Percentiles rank a stretch among this genome's conserved stretches.
Conservation (phyloP, 192 early-diverging fungal species). For the Umbelopsis ramanniana region DNA sequence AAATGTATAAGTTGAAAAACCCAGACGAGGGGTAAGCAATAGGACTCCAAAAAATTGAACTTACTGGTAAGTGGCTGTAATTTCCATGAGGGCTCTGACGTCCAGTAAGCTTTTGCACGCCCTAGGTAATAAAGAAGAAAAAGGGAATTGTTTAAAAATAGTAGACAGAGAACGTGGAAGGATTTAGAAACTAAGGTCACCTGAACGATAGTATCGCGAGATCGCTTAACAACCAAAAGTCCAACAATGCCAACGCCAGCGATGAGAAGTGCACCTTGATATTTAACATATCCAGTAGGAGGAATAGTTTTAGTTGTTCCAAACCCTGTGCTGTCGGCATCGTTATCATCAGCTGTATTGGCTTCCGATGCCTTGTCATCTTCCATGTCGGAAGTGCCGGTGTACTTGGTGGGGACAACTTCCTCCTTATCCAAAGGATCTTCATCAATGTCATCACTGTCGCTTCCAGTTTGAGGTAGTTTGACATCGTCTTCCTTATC, state of each 20-base stretch:
- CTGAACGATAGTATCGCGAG: constrained; percentile 15
- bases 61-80: constrained; percentile 13
- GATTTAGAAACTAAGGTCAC: neutral
- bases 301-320: neutral
- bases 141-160: neutral
- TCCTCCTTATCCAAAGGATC: neutral
- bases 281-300: neutral
- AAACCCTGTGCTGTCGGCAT: neutral
- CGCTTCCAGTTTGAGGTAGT: neutral
- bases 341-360: neutral
- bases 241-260: constrained; percentile 8
- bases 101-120: constrained; percentile 11
- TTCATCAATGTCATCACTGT: neutral
- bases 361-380: neutral
- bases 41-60: neutral
- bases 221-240: constrained; percentile 7
- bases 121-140: neutral
- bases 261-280: constrained; percentile 6
- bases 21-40: too few relatives aligned
- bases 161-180: neutral
- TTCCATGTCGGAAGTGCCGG: neutral
- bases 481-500: neutral
- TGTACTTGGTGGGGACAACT: neutral
- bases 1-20: neutral
- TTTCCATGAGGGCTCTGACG: constrained; percentile 4